Conservation (phyloP, 768 basidiomycete species). For the Boletellus ananas region DNA sequence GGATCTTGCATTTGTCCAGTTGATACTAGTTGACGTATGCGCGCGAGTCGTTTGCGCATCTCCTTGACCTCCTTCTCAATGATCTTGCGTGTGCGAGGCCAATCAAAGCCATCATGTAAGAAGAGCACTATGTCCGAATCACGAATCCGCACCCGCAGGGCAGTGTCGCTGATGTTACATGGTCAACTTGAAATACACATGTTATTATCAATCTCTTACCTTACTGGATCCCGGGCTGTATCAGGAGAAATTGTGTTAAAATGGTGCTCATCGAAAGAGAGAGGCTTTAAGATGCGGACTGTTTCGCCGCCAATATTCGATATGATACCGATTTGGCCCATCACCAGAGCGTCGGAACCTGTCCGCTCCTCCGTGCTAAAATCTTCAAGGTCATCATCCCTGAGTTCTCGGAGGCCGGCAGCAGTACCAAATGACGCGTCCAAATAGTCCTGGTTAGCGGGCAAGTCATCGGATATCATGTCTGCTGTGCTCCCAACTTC, state of each 20-base stretch:
- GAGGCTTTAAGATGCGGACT: constrained; percentile 65
- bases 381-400: constrained; percentile 71
- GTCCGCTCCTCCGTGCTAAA: constrained; percentile 40
- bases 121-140: constrained; percentile 63
- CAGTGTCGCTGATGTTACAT: constrained; percentile 44
- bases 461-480: constrained; percentile 89
- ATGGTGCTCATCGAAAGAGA: constrained; percentile 72
- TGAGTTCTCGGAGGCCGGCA: constrained; percentile 67
- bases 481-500: constrained; percentile 79
- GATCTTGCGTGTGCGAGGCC: constrained; percentile 76
- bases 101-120: constrained; percentile 95
- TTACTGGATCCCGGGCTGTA: constrained; percentile 37
- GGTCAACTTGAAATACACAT: constrained; percentile 3
- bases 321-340: constrained; percentile 40
- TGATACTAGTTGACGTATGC: constrained; percentile 89
- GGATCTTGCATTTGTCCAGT: constrained; percentile 84
- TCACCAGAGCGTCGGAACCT: constrained; percentile 11
- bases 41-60: constrained; percentile 80
- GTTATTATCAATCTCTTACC: constrained; percentile 37
- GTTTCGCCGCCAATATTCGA: constrained; percentile 81
- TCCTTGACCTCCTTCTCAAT: constrained; percentile 88
- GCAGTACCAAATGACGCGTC: constrained; percentile 78
- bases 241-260: constrained; percentile 65
- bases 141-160: constrained; percentile 51
- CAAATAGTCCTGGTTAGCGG: constrained; percentile 83